A percentile compares a stretch with the other conserved stretches of the same genome.
These are phyloP conservation scores for Piromyces finnis DNA, from an alignment of 192 early-diverging fungal species.

Conservation along the genomic window DNA sequence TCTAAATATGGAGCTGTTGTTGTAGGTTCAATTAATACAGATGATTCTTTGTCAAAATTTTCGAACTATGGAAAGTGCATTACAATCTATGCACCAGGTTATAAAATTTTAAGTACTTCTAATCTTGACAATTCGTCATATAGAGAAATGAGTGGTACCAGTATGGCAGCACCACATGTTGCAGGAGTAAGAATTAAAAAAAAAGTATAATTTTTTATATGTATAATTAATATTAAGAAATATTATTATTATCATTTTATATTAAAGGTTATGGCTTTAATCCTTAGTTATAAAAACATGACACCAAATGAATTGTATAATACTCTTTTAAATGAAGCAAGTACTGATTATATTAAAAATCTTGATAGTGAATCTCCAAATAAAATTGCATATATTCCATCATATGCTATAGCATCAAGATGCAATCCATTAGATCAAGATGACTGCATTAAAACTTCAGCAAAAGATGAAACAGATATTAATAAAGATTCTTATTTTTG, in stretches of 20 bases:
- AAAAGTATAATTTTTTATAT: too few relatives aligned
- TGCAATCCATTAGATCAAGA: neutral
- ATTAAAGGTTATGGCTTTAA: neutral
- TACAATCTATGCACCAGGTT: slow-evolving; percentile 42
- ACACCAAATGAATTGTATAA: neutral
- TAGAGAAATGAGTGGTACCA: neutral
- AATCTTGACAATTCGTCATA: neutral
- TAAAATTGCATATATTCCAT: neutral
- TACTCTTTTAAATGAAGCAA: neutral
- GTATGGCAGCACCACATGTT: neutral
- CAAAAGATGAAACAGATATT: neutral
- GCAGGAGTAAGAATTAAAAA: neutral
- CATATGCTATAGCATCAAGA: neutral
- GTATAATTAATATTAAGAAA: neutral
- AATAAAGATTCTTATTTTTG: neutral
- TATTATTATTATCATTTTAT: neutral
- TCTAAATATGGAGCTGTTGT: neutral
- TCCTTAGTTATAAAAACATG: neutral
- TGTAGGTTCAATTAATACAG: neutral
- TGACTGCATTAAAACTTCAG: neutral
- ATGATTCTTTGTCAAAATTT: neutral
- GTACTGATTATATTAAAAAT: neutral
- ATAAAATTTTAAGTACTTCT: slow-evolving; percentile 12
- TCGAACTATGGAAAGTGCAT: slow-evolving; percentile 40
- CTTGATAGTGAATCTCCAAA: neutral